Conservation (phyloP, 306 rosid genomes). For the Amphicarpaea edgeworthii region DNA sequence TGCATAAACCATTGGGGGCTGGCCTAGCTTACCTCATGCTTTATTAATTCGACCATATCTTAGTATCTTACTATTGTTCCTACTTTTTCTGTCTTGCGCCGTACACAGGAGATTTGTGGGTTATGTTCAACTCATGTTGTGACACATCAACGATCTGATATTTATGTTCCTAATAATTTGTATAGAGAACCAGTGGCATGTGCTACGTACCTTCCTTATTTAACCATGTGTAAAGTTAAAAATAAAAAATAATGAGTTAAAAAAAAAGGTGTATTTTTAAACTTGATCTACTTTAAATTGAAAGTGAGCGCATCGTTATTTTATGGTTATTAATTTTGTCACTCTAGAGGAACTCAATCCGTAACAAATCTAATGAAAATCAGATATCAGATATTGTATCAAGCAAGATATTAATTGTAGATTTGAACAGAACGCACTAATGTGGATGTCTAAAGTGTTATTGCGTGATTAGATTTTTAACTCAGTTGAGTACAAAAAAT, state of each 20-base stretch:
- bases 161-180: background rate
- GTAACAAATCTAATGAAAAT: conserved; percentile 10
- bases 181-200: background rate
- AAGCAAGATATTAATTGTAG: conserved; percentile 11
- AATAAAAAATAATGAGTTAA: background rate
- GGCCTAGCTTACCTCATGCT: conserved; percentile 50
- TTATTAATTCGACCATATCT: conserved; percentile 52
- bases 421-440: conserved; percentile 37
- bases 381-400: conserved; percentile 33
- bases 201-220: background rate
- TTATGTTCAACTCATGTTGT: conserved; percentile 19
- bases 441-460: background rate
- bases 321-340: background rate
- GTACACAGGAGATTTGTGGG: background rate
- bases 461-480: background rate
- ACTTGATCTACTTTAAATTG: background rate
- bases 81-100: background rate
- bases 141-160: conserved; percentile 9
- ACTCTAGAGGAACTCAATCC: background rate
- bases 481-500: background rate
- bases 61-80: conserved; percentile 9
- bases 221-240: background rate
- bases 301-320: background rate
- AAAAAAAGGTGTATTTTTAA: background rate
- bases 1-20: conserved; percentile 41